Percentiles rank a stretch among this genome's conserved stretches.
Evolutionary conservation across 2,329 filamentous ascomycete genomes (phyloP).

Genomic region (Ophiostoma australiae): DNA sequence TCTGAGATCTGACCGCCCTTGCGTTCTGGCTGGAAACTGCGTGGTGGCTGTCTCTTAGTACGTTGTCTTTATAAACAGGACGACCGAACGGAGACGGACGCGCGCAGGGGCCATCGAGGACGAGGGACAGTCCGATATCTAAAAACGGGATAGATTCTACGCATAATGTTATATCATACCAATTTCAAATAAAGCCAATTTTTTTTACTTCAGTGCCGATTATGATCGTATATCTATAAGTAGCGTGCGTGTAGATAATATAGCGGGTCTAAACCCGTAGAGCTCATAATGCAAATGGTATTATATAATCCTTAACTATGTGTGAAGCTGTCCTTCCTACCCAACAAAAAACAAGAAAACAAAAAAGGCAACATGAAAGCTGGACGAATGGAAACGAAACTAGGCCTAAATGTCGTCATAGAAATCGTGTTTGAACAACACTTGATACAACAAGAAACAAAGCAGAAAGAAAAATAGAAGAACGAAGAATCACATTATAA

Average conservation of each 20-base stretch:
- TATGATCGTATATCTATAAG: not conserved
- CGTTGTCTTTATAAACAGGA: constrained; percentile 10
- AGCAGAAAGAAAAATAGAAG: no score
- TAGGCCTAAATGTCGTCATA: not conserved
- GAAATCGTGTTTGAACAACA: not conserved
- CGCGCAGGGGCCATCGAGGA: not conserved
- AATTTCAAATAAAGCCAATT: constrained; percentile 12
- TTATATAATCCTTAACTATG: no score
- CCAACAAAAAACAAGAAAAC: not conserved
- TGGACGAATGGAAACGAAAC: no score
- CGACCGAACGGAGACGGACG: not conserved
- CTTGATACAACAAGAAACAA: not conserved
- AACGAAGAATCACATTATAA: not conserved
- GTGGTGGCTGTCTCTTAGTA: not conserved
- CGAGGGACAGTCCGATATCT: not conserved
- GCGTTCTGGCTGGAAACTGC: not conserved
- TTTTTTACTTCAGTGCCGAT: not conserved
- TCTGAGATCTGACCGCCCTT: constrained; percentile 17
- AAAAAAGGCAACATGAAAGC: not conserved
- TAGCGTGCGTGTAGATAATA: not conserved
- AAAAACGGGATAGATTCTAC: not conserved
- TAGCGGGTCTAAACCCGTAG: no score
- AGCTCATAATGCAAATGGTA: no score
- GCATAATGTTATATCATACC: constrained; percentile 5
- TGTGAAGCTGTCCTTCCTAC: not conserved